These are phyloP conservation scores for Leptomonas seymouri DNA, from an alignment of 208 protist genomes.

Conservation along the genomic window DNA sequence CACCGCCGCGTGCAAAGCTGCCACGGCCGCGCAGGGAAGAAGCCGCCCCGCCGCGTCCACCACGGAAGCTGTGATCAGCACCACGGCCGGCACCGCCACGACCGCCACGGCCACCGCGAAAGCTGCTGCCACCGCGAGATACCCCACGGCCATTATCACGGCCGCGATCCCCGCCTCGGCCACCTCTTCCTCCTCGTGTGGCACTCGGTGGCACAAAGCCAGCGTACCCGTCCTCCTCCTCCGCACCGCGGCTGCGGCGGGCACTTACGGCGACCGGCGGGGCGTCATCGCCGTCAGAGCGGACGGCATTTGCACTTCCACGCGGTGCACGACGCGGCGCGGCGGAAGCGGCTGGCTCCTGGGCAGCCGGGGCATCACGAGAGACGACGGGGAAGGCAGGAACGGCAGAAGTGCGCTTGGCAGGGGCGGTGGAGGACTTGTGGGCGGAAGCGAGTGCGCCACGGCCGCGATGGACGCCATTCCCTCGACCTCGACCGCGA, in stretches of 20 bases:
- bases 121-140: no score
- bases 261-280: conserved; percentile 43
- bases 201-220: conserved; percentile 23
- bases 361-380: conserved; percentile 1
- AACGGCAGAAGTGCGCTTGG: conserved; percentile 26
- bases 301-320: not conserved
- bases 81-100: conserved; percentile 18
- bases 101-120: conserved; percentile 4
- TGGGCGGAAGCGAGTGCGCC: conserved; percentile 1
- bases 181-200: conserved; percentile 5
- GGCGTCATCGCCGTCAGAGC: conserved; percentile 38
- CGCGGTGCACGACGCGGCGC: not conserved
- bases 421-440: conserved; percentile 12
- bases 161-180: conserved; percentile 7
- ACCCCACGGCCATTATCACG: not conserved
- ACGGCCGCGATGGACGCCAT: conserved; percentile 13
- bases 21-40: not conserved
- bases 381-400: conserved; percentile 41
- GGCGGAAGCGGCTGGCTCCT: not conserved
- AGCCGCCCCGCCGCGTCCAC: not conserved
- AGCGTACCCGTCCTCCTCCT: conserved; percentile 9
- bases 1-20: not conserved
- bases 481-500: conserved; percentile 35
- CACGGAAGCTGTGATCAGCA: conserved; percentile 6
- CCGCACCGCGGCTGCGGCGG: conserved; percentile 16